These are phyloP conservation scores for Eucalyptus sideroxylon DNA, from an alignment of 345 rosid genomes.

Conservation along the genomic window DNA sequence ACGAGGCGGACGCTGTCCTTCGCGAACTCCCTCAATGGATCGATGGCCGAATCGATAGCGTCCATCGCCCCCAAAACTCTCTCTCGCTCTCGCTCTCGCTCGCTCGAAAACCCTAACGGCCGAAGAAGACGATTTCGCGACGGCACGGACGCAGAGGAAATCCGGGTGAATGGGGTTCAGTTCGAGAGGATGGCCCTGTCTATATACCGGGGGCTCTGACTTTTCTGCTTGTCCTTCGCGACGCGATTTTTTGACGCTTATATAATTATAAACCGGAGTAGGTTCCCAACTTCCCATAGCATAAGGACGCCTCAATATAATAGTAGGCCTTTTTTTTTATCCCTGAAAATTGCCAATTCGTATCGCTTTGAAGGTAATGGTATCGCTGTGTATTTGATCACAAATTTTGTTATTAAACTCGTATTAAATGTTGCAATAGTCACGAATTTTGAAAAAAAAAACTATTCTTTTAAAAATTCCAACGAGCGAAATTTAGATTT, in stretches of 20 bases:
- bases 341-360: neutral
- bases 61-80: slow-evolving; percentile 22
- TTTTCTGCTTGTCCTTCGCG: neutral
- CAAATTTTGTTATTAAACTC: neutral
- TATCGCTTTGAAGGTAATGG: neutral
- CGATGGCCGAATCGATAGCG: slow-evolving; percentile 48
- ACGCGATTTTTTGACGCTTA: neutral
- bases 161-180: neutral
- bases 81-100: neutral
- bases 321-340: neutral
- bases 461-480: neutral
- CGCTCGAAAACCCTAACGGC: neutral
- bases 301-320: neutral
- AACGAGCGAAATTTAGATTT: neutral
- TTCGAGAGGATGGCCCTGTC: neutral
- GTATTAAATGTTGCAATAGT: neutral
- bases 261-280: neutral
- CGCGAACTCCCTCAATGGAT: slow-evolving; percentile 70
- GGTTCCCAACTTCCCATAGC: neutral
- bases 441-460: neutral
- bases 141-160: neutral
- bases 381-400: neutral
- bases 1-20: slow-evolving; percentile 76
- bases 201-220: neutral
- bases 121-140: neutral